Base-by-base conservation (phyloP, 257 asterid genomes). In the Solanum phureja region DNA sequence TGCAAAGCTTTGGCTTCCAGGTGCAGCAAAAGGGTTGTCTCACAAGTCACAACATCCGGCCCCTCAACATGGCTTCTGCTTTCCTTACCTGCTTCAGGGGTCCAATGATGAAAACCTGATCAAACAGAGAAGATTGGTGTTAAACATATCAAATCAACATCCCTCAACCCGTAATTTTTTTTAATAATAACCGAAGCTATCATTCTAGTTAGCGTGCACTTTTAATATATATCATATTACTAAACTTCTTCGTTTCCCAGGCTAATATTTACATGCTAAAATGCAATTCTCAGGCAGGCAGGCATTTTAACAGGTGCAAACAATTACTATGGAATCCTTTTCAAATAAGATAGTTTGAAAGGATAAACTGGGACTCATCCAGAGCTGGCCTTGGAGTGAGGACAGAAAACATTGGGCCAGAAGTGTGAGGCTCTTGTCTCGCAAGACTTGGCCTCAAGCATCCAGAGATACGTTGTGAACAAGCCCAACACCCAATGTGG, bases 41-140 rank as follows among this genome's bases (percentile, higher is more conserved):
- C 29, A 81, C 35, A 49, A 81, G 68, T 81, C 68, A 46, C 29
- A 92, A 90, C 96, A 95, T 89, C 89, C 92, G 91, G 35, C 98
- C 99, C 91, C 98, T 91, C 42, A 94, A n/a, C 92, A 94, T 94
- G 58, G 99, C 98, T 89, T 93, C 98, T 40, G 98, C 98, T 93
- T 96, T 96, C 92, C 92, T 92, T 84, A 95, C 98, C 91, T 95
- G 94, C 92, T 89, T 92, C 33, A 91, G 93, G 10, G 98, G 94
- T 73, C 98, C 99, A 49, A 95, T 94, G 52, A 96, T 89, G 95
- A 96, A 96, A 29, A 93, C 97, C 99, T 96, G 97, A 81, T 81
- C 68, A 81, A 46, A 46, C 42, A 8, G 40, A 24, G 40, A 29
- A 29, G 40, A 81, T 46, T 46, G 66, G 85, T 79, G 84, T 81